Evolutionary conservation across 305 asterid genomes (phyloP), one percentile per base, ranked within the genome.

Genomic region (Ilex paraguariensis): DNA sequence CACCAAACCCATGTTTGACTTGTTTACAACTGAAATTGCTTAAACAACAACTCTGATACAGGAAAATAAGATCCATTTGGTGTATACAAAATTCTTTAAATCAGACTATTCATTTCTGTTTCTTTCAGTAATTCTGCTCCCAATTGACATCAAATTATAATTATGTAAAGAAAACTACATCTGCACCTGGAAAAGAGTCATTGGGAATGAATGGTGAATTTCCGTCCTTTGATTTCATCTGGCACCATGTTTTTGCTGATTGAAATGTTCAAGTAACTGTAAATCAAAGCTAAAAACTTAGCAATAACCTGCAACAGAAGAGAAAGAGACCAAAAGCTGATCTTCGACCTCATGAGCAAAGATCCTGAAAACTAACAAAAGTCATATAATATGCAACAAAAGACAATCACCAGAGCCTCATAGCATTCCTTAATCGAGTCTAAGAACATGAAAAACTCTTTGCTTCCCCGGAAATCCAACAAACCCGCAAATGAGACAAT

Each of bases 201-300:
- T 83, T 3, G 96, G 98, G 75, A 91, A 91, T 21, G 83, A 82
- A 76, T 79, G 94, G 65, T 68, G 87, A 79, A 91, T 85, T 81
- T 91, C 95, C 95, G 87, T 66, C 95, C 95, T 76, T 88, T 88
- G 54, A 91, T 75, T 83, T 84, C 95, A 81, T 91, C 95, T 9
- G 96, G 95, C 65, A 91, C 86, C 55, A 70, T 57, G 66, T 78
- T 82, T 31, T 79, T 67, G 85, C 87, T 80, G 68, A 82, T 71
- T 63, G 95, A 88, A 72, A 87, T 79, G 49, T 83, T 83, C 66
- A 78, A 67, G 61, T 84, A 88, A 68, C 95, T 85, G 63, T 80
- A 87, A 84, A 88, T 62, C 82, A 86, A 77, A 52, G 74, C 84
- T 82, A 91, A 62, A 72, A 87, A 91, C 78, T 69, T 84, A 16